Conservation (phyloP, 164 flowering plant species). For the Chimonanthus praecox region DNA sequence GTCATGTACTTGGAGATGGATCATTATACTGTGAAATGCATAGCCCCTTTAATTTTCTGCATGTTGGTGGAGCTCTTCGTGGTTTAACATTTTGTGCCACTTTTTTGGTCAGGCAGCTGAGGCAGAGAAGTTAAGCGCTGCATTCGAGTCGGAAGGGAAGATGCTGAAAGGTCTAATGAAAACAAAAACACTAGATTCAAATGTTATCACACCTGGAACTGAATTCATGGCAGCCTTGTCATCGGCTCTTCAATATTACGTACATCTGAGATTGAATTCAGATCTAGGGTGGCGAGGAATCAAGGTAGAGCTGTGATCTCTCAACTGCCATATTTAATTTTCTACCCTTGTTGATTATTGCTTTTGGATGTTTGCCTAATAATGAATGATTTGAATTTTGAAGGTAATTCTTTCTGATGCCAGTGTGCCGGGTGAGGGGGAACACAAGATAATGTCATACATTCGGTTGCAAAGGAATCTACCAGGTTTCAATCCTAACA, state of each 20-base stretch:
- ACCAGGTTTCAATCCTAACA: constrained; percentile 60
- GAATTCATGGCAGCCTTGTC: constrained; percentile 51
- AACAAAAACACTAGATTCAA: constrained; percentile 30
- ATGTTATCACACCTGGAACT: constrained; percentile 63
- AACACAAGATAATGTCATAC: constrained; percentile 64
- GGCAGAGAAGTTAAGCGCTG: constrained; percentile 20
- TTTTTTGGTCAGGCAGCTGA: constrained; percentile 14
- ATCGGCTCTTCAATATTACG: constrained; percentile 37
- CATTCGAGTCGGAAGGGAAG: constrained; percentile 13
- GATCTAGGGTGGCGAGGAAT: constrained; percentile 48
- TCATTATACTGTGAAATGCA: background rate
- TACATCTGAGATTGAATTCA: constrained; percentile 33
- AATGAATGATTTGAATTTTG: background rate
- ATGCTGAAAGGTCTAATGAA: constrained; percentile 9
- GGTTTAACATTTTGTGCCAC: background rate
- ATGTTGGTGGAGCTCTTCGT: background rate
- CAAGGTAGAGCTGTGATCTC: constrained; percentile 33
- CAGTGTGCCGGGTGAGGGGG: constrained; percentile 71
- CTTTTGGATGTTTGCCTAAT: background rate
- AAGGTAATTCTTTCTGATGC: constrained; percentile 71
- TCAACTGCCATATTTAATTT: background rate
- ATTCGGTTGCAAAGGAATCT: constrained; percentile 46
- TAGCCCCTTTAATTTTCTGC: background rate
- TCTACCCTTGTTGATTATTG: background rate
- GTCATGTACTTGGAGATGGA: background rate